Base-by-base conservation (phyloP, 192 early-diverging fungal genomes). In the Linnemannia elongata region DNA sequence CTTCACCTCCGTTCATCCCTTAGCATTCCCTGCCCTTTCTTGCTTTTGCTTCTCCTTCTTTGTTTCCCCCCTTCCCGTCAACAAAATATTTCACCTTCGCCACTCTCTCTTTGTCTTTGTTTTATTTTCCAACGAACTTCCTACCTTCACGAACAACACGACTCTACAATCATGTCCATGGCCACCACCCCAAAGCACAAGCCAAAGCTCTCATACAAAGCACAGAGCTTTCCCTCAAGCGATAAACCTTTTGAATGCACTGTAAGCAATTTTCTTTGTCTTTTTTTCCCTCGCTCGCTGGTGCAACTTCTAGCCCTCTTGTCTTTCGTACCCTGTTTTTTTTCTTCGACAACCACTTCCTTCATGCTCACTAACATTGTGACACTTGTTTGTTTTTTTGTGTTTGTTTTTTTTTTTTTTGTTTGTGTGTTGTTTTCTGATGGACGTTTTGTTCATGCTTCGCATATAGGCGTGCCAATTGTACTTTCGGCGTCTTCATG, bases 401-500 rank as follows among this genome's bases (percentile, higher is more conserved):
- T 66, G 33, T 27, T 6, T 60, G 22, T 27, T 24, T 45, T 6
- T 45, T 24, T 45, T 6, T 45, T 45, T 3, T 27, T 60, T 60
- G 54, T 55, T 55, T 49, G 47, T 49, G 60, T 66, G 33, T 27
- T 24, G 22, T 7, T 57, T 7, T 33, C 60, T 30, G 12, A 66
- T 66, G 60, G 27, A 66, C 45, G 72, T 10, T 44, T 49, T 74
- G n/a, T 47, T 74, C 18, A 20, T 74, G 42, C 30, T 52, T 49
- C 18, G 49, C 18, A 52, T 12, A 13, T 42, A 88, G n/a, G 86
- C 87, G 27, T 93, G 92, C 60, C 80, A 83, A 39, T 80, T 90
- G 54, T 88, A 88, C 33, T 93, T 93, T 78, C 66, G 91, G 70
- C 85, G 92, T 3, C 83, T 90, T 15, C 91, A 93, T 78, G 92